Conservation (phyloP, 202 grass and related monocot genomes). For the Saccharum hybrid region DNA sequence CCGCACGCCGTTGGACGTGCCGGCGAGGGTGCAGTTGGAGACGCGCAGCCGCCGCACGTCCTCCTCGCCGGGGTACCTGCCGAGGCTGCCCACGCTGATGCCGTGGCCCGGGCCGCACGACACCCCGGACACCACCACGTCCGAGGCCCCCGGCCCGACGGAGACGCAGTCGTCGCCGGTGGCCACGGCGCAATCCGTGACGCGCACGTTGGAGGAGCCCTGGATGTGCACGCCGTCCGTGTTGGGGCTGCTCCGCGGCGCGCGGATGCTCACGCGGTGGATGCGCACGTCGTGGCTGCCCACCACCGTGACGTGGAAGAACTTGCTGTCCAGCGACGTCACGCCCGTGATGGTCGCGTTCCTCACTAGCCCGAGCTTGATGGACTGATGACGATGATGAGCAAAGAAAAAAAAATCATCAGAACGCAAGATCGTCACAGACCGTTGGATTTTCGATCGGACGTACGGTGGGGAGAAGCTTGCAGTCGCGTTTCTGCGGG, state of each 20-base stretch:
- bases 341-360: slow-evolving; percentile 45
- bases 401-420: no score
- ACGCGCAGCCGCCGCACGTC: slow-evolving; percentile 43
- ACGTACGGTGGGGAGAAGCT: slow-evolving; percentile 44
- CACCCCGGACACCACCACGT: slow-evolving; percentile 39
- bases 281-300: slow-evolving; percentile 37
- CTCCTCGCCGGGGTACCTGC: slow-evolving; percentile 33
- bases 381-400: slow-evolving; percentile 28
- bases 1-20: slow-evolving; percentile 50
- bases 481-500: slow-evolving; percentile 51
- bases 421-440: background rate
- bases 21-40: slow-evolving; percentile 45
- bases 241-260: slow-evolving; percentile 54
- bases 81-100: slow-evolving; percentile 54
- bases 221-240: slow-evolving; percentile 60
- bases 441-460: background rate
- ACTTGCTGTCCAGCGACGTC: slow-evolving; percentile 57
- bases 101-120: slow-evolving; percentile 50
- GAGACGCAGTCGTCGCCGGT: slow-evolving; percentile 63
- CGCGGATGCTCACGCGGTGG: slow-evolving; percentile 27
- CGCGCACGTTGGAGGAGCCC: slow-evolving; percentile 25
- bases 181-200: slow-evolving; percentile 38
- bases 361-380: slow-evolving; percentile 45
- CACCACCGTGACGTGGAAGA: slow-evolving; percentile 52
- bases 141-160: slow-evolving; percentile 31